Conservation (phyloP, 2,329 filamentous ascomycete species). For the Penicillium corylophilum region DNA sequence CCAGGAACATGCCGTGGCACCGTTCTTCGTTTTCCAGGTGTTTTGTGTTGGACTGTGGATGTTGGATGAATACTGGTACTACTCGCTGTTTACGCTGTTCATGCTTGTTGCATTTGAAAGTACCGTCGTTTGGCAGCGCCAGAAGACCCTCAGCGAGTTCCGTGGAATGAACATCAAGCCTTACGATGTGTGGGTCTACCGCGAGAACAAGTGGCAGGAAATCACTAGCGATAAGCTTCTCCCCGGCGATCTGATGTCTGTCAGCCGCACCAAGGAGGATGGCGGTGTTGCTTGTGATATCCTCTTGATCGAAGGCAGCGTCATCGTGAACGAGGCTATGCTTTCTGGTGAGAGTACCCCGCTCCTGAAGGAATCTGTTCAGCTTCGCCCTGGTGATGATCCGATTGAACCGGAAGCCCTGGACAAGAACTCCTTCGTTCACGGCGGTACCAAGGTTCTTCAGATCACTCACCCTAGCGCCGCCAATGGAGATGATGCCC, state of each 20-base stretch:
- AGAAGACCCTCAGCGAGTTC: slow-evolving; percentile 93
- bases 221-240: slow-evolving; percentile 87
- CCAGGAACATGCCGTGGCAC: slow-evolving; percentile 96
- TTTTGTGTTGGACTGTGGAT: slow-evolving; percentile 99
- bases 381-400: slow-evolving; percentile 80
- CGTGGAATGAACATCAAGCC: slow-evolving; percentile 99
- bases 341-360: slow-evolving; percentile 97
- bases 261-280: slow-evolving; percentile 92
- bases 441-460: slow-evolving; percentile 94
- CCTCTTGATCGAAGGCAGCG: slow-evolving; percentile 88
- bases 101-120: slow-evolving; percentile 98
- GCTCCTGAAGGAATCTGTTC: slow-evolving; percentile 91
- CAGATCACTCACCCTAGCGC: slow-evolving; percentile 86
- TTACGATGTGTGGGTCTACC: slow-evolving; percentile 89
- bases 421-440: slow-evolving; percentile 96
- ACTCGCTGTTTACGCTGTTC: slow-evolving; percentile 96
- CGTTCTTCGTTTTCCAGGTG: slow-evolving; percentile 98
- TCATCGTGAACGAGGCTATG: slow-evolving; percentile 99
- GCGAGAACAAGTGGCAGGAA: slow-evolving; percentile 83
- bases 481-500: slow-evolving; percentile 62
- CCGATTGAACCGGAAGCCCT: slow-evolving; percentile 81
- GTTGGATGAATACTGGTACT: slow-evolving; percentile 99
- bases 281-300: slow-evolving; percentile 97
- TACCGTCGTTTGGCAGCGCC: slow-evolving; percentile 98
- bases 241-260: slow-evolving; percentile 89